These are phyloP conservation scores for Candida bentonensis DNA, from an alignment of 805 yeast species.

Conservation along the genomic window DNA sequence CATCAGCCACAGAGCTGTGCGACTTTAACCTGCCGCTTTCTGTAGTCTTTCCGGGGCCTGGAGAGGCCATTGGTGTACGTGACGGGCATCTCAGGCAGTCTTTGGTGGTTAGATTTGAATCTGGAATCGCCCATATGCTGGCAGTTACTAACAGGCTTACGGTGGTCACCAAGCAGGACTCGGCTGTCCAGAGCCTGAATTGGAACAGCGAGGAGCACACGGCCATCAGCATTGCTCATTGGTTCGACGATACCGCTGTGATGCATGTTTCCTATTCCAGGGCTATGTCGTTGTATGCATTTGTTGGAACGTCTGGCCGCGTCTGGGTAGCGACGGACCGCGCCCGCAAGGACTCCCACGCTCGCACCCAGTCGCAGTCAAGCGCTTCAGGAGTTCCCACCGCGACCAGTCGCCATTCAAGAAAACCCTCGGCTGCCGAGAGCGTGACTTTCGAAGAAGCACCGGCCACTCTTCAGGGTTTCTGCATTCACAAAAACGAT, in stretches of 20 bases:
- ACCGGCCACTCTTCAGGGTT: not conserved
- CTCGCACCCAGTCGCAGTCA: not conserved
- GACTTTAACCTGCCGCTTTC: not conserved
- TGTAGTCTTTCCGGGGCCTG: conserved; percentile 18
- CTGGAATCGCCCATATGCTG: conserved; percentile 14
- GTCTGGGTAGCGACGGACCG: not conserved
- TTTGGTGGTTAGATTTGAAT: conserved; percentile 17
- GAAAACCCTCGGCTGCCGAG: not conserved
- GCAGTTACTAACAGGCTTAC: conserved; percentile 13
- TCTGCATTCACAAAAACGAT: not conserved
- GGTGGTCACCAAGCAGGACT: conserved; percentile 10
- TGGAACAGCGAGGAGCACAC: conserved; percentile 6
- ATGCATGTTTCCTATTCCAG: not conserved
- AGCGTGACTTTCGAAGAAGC: too few relatives aligned
- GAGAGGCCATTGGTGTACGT: conserved; percentile 20
- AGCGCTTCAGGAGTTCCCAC: not conserved
- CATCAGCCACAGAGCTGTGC: not conserved
- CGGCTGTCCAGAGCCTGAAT: conserved; percentile 9
- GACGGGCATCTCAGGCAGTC: conserved; percentile 14
- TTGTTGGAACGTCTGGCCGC: not conserved
- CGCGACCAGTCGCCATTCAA: not conserved
- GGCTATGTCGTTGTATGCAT: not conserved
- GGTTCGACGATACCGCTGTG: not conserved
- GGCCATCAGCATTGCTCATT: not conserved
- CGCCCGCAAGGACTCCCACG: not conserved